phyloP scores from a whole-genome alignment of 768 basidiomycete species.

The Erythrobasidium yunnanense region DNA sequence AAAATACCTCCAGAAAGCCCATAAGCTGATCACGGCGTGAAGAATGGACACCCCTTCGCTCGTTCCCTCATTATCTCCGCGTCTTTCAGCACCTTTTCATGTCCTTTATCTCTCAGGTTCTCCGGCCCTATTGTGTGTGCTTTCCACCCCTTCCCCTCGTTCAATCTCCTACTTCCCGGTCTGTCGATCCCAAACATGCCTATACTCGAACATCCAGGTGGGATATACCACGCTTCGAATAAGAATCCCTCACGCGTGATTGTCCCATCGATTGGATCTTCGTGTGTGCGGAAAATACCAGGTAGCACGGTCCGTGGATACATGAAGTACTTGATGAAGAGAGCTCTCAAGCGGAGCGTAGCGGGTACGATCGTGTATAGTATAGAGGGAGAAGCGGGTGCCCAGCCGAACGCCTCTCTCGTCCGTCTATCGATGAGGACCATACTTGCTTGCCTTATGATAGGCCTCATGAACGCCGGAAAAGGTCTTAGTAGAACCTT shows the following conservation, averaged over 20 bases:
- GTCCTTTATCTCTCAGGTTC: background rate
- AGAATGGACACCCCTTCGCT: slow-evolving; percentile 18
- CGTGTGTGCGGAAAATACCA: background rate
- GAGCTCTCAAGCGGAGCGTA: background rate
- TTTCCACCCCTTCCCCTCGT: background rate
- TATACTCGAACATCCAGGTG: background rate
- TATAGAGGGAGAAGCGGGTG: slow-evolving; percentile 1
- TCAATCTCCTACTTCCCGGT: background rate
- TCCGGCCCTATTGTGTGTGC: slow-evolving; percentile 1
- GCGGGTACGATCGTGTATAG: slow-evolving; percentile 2
- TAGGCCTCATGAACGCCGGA: background rate
- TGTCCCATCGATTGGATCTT: background rate
- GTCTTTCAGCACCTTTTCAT: background rate
- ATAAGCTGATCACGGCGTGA: background rate
- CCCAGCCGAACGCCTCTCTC: slow-evolving; percentile 11
- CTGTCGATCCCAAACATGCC: background rate
- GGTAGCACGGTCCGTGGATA: slow-evolving; percentile 1
- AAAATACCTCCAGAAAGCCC: too few species aligned
- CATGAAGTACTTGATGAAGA: slow-evolving; percentile 11
- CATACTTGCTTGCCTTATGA: slow-evolving; percentile 1
- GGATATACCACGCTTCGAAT: slow-evolving; percentile 24
- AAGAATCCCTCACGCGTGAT: slow-evolving; percentile 3
- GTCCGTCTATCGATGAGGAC: background rate
- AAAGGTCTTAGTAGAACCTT: background rate
- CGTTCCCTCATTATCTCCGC: background rate